These are phyloP conservation scores for Epicoccum sorghinum DNA, from an alignment of 2,329 filamentous ascomycete species.

Conservation along the genomic window DNA sequence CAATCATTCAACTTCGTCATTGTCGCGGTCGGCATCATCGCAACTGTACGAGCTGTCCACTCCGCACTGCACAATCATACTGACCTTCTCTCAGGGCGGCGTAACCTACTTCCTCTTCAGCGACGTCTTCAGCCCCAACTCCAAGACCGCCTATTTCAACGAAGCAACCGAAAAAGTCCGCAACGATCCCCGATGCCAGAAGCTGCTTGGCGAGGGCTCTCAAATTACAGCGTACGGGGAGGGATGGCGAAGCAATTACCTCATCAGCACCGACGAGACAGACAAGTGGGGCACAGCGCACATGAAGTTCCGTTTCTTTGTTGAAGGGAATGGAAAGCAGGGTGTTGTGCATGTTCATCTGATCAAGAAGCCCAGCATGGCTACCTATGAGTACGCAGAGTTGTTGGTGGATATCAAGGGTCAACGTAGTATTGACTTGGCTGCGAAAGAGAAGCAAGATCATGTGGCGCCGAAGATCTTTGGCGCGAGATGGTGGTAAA, in stretches of 20 bases:
- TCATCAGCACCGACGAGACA: conserved; percentile 68
- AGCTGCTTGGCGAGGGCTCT: conserved; percentile 73
- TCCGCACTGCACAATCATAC: not conserved
- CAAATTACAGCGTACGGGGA: conserved; percentile 85
- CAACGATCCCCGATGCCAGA: conserved; percentile 71
- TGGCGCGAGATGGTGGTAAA: conserved; percentile 45
- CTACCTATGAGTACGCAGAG: conserved; percentile 78
- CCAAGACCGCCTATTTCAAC: conserved; percentile 88
- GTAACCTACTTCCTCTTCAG: conserved; percentile 59
- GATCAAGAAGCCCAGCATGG: conserved; percentile 67
- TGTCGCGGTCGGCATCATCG: conserved; percentile 72
- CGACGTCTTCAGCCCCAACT: conserved; percentile 62
- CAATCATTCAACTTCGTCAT: conserved; percentile 88
- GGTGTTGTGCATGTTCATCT: conserved; percentile 81
- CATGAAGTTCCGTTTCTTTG: conserved; percentile 81
- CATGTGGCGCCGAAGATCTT: conserved; percentile 45
- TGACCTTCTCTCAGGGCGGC: conserved; percentile 61
- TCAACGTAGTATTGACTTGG: conserved; percentile 53
- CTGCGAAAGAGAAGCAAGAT: conserved; percentile 34
- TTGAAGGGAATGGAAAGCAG: conserved; percentile 74
- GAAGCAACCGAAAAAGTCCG: conserved; percentile 81
- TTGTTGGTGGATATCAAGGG: conserved; percentile 81
- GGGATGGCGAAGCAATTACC: conserved; percentile 46
- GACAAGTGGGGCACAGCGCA: conserved; percentile 81
- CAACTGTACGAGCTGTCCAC: conserved; percentile 66